Conservation (phyloP, 2,329 filamentous ascomycete species). For the Xylariales sp. region DNA sequence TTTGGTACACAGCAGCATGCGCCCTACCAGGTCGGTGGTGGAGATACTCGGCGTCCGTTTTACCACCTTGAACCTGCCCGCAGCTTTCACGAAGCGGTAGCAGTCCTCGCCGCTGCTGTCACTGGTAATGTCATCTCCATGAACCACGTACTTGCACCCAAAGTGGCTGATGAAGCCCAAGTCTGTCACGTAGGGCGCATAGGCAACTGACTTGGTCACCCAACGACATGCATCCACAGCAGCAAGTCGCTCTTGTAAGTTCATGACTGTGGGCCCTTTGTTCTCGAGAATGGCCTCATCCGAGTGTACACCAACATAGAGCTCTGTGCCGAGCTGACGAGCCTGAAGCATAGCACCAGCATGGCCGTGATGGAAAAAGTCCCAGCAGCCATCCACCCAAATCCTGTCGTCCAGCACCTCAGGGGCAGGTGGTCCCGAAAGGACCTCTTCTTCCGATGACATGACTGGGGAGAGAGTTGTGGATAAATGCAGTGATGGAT, state of each 20-base stretch:
- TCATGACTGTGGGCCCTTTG: constrained; percentile 98
- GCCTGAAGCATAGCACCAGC: constrained; percentile 96
- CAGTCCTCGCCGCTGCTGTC: constrained; percentile 93
- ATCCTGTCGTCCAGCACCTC: constrained; percentile 67
- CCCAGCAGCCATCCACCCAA: constrained; percentile 98
- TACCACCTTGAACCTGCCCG: constrained; percentile 91
- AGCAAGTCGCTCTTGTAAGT: constrained; percentile 78
- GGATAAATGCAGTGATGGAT: background rate
- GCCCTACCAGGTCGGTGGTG: constrained; percentile 94
- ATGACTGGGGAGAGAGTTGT: constrained; percentile 4
- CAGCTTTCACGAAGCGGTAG: constrained; percentile 95
- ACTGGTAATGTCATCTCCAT: constrained; percentile 95
- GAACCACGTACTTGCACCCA: constrained; percentile 91
- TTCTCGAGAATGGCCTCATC: constrained; percentile 94
- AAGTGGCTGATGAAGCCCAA: constrained; percentile 94
- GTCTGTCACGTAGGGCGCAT: constrained; percentile 91
- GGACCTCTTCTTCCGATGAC: constrained; percentile 8
- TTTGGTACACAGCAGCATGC: constrained; percentile 95
- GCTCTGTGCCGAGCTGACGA: constrained; percentile 80
- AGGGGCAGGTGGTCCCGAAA: constrained; percentile 35
- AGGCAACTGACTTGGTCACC: constrained; percentile 77
- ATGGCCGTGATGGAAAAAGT: constrained; percentile 98
- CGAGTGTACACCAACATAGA: constrained; percentile 90
- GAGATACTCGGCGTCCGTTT: constrained; percentile 95
- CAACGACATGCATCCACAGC: constrained; percentile 94